Evolutionary conservation across 495 filamentous ascomycete genomes (phyloP).

Genomic region (Neurospora sp.): DNA sequence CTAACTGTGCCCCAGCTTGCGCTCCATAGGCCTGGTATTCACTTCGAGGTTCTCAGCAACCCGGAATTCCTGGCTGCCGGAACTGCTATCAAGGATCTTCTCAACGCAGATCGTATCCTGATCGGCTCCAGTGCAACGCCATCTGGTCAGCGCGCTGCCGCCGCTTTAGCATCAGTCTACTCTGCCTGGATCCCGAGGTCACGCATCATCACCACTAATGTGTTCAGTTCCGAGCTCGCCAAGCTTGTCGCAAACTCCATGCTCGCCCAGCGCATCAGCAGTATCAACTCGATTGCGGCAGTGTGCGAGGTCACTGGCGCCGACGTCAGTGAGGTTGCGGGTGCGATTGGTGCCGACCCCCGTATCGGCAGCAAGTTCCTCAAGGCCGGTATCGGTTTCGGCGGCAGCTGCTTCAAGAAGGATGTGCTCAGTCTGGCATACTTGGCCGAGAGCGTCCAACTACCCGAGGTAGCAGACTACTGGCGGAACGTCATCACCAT

Average conservation of each 20-base stretch:
- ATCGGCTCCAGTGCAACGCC: conserved; percentile 55
- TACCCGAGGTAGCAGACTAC: conserved; percentile 67
- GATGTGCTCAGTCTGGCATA: conserved; percentile 68
- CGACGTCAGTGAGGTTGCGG: conserved; percentile 58
- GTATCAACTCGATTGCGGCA: conserved; percentile 67
- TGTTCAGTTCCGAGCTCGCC: conserved; percentile 69
- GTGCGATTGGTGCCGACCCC: conserved; percentile 55
- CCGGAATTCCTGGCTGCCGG: conserved; percentile 76
- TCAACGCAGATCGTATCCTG: conserved; percentile 63
- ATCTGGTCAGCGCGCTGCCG: conserved; percentile 50
- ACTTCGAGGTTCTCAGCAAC: conserved; percentile 73
- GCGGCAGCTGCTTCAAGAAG: conserved; percentile 74
- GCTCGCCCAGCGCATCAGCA: conserved; percentile 72
- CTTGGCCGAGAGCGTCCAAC: conserved; percentile 56
- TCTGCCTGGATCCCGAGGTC: conserved; percentile 54
- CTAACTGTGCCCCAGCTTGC: conserved; percentile 19
- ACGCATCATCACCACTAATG: conserved; percentile 59
- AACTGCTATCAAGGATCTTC: conserved; percentile 61
- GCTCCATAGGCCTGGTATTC: conserved; percentile 43
- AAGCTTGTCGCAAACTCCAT: conserved; percentile 75
- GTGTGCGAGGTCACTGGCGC: conserved; percentile 71
- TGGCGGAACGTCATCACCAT: conserved; percentile 64
- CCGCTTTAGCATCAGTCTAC: conserved; percentile 53
- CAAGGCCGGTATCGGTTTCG: conserved; percentile 67
- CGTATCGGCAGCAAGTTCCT: conserved; percentile 65